These are phyloP conservation scores for Trypanosoma conorhini DNA, from an alignment of 208 protist species.

Conservation along the genomic window DNA sequence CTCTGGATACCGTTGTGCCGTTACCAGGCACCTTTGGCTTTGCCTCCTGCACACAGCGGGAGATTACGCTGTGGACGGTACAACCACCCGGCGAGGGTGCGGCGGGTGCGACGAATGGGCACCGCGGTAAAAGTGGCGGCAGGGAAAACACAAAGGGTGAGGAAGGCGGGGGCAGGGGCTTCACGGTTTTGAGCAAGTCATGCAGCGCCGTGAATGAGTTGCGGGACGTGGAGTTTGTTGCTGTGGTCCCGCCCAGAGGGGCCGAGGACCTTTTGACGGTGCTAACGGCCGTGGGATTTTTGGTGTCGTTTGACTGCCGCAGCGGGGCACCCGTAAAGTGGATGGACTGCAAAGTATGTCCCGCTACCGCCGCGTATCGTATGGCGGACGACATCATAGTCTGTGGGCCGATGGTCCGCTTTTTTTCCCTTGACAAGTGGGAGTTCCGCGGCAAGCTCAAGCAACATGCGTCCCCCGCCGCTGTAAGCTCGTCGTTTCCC, in stretches of 20 bases:
- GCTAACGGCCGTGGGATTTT: conserved; percentile 57
- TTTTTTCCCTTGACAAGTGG: conserved; percentile 65
- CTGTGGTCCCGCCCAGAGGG: conserved; percentile 19
- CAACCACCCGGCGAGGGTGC: background rate
- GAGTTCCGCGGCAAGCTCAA: conserved; percentile 79
- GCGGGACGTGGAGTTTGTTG: conserved; percentile 56
- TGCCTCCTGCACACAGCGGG: conserved; percentile 42
- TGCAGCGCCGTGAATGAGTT: conserved; percentile 71
- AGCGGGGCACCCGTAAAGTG: conserved; percentile 71
- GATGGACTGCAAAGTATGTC: conserved; percentile 88
- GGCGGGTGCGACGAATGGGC: background rate
- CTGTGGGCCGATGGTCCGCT: conserved; percentile 53
- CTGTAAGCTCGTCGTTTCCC: conserved; percentile 22
- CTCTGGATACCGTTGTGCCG: conserved; percentile 47
- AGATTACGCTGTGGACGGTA: conserved; percentile 31
- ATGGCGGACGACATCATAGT: conserved; percentile 48
- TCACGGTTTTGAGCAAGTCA: conserved; percentile 55
- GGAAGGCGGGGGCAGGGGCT: background rate
- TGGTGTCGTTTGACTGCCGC: conserved; percentile 62
- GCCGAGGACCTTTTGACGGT: conserved; percentile 29
- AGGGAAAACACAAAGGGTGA: background rate
- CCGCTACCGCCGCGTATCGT: conserved; percentile 36
- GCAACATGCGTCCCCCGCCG: conserved; percentile 8
- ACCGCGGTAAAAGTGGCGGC: background rate
- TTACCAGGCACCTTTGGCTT: conserved; percentile 52